Evolutionary conservation across 164 flowering plant genomes (phyloP).

Genomic region (Kingdonia uniflora): DNA sequence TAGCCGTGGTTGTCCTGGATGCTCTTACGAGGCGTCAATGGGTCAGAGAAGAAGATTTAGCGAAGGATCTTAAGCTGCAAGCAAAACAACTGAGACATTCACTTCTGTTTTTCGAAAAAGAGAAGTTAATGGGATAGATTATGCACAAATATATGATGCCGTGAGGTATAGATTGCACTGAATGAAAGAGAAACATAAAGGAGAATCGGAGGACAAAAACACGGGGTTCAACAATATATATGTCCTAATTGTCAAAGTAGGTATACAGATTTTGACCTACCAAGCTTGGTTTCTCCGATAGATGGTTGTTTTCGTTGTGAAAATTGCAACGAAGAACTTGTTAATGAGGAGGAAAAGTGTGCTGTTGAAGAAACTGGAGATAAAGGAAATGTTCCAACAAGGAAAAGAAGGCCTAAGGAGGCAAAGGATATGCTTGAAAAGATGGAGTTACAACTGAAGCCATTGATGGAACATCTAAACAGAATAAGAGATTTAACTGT

Average conservation of each 20-base stretch:
- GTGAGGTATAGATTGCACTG: constrained; percentile 87
- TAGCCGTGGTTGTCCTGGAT: constrained; percentile 87
- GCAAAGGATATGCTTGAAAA: constrained; percentile 71
- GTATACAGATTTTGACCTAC: constrained; percentile 86
- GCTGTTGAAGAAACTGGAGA: constrained; percentile 82
- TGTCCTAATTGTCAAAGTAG: constrained; percentile 81
- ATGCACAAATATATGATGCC: constrained; percentile 73
- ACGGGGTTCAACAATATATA: constrained; percentile 83
- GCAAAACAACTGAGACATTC: constrained; percentile 79
- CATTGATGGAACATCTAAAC: constrained; percentile 64
- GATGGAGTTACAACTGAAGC: constrained; percentile 84
- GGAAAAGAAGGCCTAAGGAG: constrained; percentile 74
- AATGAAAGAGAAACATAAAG: constrained; percentile 84
- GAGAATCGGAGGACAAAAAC: constrained; percentile 86
- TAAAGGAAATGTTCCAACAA: constrained; percentile 87
- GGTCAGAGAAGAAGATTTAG: constrained; percentile 96
- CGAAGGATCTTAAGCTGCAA: constrained; percentile 81
- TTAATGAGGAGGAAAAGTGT: constrained; percentile 82
- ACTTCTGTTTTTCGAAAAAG: constrained; percentile 74
- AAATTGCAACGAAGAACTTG: constrained; percentile 77
- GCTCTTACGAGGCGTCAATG: constrained; percentile 95
- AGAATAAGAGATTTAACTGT: constrained; percentile 77
- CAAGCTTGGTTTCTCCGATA: constrained; percentile 46
- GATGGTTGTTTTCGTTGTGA: constrained; percentile 89
- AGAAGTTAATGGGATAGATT: constrained; percentile 39